Evolutionary conservation across 163 green algal species (phyloP).

Genomic region (Scenedesmus sp.): DNA sequence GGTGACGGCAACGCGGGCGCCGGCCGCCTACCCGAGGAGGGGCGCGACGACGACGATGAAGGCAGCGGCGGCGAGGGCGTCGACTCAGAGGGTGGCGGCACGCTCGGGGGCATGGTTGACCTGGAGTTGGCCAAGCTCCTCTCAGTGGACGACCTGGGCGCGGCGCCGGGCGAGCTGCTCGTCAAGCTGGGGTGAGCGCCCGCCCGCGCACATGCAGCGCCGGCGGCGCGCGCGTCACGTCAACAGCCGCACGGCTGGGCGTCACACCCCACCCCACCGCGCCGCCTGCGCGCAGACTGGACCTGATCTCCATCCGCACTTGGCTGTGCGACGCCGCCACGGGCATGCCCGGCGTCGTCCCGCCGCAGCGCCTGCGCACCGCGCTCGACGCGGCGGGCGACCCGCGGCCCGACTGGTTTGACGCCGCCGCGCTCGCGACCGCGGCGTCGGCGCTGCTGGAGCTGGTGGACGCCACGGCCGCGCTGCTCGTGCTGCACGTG

Average conservation of each 20-base stretch:
- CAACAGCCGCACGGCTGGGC: no score
- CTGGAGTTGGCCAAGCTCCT: constrained; percentile 15
- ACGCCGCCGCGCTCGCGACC: constrained; percentile 3
- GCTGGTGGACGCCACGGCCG: constrained; percentile 2
- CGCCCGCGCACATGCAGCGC: no score
- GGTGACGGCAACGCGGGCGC: neutral
- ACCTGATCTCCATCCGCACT: neutral
- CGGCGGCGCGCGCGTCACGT: no score
- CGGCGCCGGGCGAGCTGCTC: neutral
- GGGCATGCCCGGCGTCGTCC: neutral
- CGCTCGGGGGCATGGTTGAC: constrained; percentile 3
- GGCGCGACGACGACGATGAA: constrained; percentile 6
- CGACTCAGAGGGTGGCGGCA: neutral
- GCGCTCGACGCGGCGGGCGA: no score
- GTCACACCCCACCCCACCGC: no score
- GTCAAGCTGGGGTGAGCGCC: constrained; percentile 8
- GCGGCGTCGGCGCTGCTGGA: neutral
- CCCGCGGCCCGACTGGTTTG: no score
- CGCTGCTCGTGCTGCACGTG: constrained; percentile 27
- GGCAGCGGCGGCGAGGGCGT: neutral
- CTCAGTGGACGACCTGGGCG: constrained; percentile 3
- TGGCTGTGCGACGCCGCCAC: neutral
- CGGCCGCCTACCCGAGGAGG: neutral
- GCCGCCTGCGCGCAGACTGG: neutral
- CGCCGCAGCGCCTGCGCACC: neutral